phyloP scores from a whole-genome alignment of 129 eudicot species.

The Mikania micrantha region DNA sequence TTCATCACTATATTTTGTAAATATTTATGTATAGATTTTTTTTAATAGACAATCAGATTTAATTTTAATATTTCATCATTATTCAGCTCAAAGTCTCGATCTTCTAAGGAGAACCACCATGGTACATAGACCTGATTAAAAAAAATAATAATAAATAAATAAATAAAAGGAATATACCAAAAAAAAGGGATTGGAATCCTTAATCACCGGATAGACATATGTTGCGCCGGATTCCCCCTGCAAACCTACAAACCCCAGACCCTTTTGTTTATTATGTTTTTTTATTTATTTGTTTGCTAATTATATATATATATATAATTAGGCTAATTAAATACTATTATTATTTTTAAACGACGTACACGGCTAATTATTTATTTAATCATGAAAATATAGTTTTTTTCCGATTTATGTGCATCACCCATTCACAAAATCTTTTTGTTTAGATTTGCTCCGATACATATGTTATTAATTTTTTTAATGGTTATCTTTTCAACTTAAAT shows the following conservation, averaged over 20 bases:
- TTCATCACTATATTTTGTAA: no score
- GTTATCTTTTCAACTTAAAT: neutral
- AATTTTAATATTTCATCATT: no score
- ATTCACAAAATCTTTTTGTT: slow-evolving; percentile 16
- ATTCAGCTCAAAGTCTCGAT: no score
- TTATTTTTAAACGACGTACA: no score
- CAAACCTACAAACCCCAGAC: slow-evolving; percentile 27
- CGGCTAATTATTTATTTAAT: slow-evolving; percentile 12
- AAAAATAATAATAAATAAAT: neutral
- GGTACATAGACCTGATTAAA: no score
- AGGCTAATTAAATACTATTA: no score
- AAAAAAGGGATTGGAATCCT: slow-evolving; percentile 12
- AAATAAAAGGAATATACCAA: slow-evolving; percentile 6
- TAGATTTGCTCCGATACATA: neutral
- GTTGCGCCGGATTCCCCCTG: slow-evolving; percentile 38
- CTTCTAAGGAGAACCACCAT: no score
- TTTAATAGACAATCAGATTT: no score
- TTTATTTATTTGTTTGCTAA: neutral
- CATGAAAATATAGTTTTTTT: slow-evolving; percentile 8
- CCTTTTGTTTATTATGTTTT: slow-evolving; percentile 4
- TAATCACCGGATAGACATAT: slow-evolving; percentile 23
- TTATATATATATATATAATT: slow-evolving; percentile 5
- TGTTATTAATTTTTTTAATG: neutral
- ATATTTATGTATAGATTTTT: no score
- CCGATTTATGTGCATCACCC: slow-evolving; percentile 18